These are phyloP conservation scores for Sphagnum tenellum DNA, from an alignment of 225 moss, liverwort and hornwort genomes.

Conservation along the genomic window DNA sequence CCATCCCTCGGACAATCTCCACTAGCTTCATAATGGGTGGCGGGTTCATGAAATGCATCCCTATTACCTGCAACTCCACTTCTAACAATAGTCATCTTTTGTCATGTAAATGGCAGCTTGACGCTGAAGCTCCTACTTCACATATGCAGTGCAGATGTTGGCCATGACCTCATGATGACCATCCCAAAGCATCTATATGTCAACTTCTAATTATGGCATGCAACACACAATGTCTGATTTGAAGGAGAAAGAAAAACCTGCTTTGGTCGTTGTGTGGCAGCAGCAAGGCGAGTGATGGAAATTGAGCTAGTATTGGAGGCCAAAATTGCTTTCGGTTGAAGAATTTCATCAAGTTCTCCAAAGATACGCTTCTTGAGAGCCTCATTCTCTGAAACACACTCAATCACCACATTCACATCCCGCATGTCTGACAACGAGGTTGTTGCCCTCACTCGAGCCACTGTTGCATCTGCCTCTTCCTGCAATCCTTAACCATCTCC, in stretches of 20 bases:
- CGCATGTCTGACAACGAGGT: slow-evolving; percentile 61
- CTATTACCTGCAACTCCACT: slow-evolving; percentile 55
- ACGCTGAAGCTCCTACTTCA: too few relatives aligned
- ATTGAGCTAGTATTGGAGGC: slow-evolving; percentile 99
- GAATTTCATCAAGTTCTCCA: slow-evolving; percentile 65
- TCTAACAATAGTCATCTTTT: neutral
- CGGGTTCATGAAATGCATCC: slow-evolving; percentile 99
- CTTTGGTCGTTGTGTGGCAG: slow-evolving; percentile 70
- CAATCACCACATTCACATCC: slow-evolving; percentile 88
- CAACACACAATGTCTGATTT: neutral
- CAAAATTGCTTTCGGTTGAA: slow-evolving; percentile 80
- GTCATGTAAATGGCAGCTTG: neutral
- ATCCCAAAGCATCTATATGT: too few relatives aligned
- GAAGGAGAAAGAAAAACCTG: slow-evolving; percentile 29
- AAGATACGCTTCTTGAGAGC: slow-evolving; percentile 65
- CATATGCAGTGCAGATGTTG: too few relatives aligned
- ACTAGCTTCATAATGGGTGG: slow-evolving; percentile 96
- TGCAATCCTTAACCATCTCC: slow-evolving; percentile 11
- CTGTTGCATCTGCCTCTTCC: slow-evolving; percentile 77
- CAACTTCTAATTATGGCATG: too few relatives aligned
- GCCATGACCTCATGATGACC: too few relatives aligned
- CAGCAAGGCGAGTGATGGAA: slow-evolving; percentile 89
- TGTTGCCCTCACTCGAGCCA: slow-evolving; percentile 60
- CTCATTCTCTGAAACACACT: slow-evolving; percentile 91
- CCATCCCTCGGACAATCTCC: slow-evolving; percentile 72